A percentile compares a stretch with the other conserved stretches of the same genome.
Evolutionary conservation across 129 eudicot genomes (phyloP).

Genomic region (Sambucus nigra): DNA sequence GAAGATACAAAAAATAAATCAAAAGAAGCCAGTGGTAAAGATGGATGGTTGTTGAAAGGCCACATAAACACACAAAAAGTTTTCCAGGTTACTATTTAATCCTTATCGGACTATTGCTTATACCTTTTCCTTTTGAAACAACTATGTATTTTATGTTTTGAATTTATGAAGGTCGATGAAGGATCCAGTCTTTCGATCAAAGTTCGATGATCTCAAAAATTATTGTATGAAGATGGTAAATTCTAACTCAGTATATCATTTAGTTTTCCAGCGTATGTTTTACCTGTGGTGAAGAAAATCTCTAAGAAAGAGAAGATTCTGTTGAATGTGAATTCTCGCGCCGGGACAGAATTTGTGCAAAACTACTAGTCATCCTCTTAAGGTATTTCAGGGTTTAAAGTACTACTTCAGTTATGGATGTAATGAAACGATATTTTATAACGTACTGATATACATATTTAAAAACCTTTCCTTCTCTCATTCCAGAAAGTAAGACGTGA

Average conservation of each 20-base stretch:
- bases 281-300: constrained; percentile 29
- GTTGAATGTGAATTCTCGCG: constrained; percentile 49
- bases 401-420: background rate
- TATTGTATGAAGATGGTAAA: constrained; percentile 44
- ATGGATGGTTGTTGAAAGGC: constrained; percentile 63
- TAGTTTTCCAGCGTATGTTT: constrained; percentile 61
- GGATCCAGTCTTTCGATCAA: constrained; percentile 52
- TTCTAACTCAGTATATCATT: constrained; percentile 65
- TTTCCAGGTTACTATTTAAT: constrained; percentile 36
- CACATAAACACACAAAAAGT: constrained; percentile 50
- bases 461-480: constrained; percentile 1
- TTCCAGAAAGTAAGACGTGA: constrained; percentile 35
- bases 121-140: background rate
- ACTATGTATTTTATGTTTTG: constrained; percentile 1
- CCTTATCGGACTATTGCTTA: constrained; percentile 1
- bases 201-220: constrained; percentile 69
- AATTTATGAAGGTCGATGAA: constrained; percentile 52
- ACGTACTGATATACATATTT: too few relatives aligned
- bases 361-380: constrained; percentile 55
- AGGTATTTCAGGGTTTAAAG: constrained; percentile 30
- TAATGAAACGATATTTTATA: background rate
- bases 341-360: constrained; percentile 31
- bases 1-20: constrained; percentile 30
- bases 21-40: constrained; percentile 28
- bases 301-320: constrained; percentile 35